phyloP scores from a whole-genome alignment of 139 green algal species.

The Bryopsis sp. region DNA sequence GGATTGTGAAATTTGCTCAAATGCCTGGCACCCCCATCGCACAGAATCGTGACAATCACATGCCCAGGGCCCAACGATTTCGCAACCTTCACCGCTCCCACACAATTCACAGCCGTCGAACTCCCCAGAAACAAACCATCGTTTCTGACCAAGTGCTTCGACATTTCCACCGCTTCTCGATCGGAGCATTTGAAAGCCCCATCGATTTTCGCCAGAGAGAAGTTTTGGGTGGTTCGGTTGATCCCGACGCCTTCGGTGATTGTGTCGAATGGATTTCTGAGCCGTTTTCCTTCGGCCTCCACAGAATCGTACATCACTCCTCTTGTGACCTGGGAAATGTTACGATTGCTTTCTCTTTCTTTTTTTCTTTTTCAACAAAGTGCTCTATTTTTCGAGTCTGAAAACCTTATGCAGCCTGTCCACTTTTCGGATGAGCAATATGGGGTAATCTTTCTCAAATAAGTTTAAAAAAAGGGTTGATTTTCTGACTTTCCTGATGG shows the following conservation, averaged over 20 bases:
- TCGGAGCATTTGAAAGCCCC: constrained; percentile 63
- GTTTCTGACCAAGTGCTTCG: constrained; percentile 69
- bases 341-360: constrained; percentile 16
- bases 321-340: constrained; percentile 59
- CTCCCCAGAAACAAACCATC: constrained; percentile 89
- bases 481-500: no score
- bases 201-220: constrained; percentile 55
- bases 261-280: no score
- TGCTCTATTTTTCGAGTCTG: constrained; percentile 46
- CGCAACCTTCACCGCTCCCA: constrained; percentile 83
- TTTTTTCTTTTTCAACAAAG: constrained; percentile 16
- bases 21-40: constrained; percentile 76
- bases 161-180: constrained; percentile 75
- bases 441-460: no score
- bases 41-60: constrained; percentile 85
- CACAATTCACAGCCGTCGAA: constrained; percentile 79
- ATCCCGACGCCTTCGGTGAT: constrained; percentile 83
- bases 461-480: no score
- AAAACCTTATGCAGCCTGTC: no score
- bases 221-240: constrained; percentile 90
- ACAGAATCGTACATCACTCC: constrained; percentile 75
- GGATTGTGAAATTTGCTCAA: constrained; percentile 82
- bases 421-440: no score
- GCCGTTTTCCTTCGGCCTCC: constrained; percentile 85
- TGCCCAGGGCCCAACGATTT: constrained; percentile 63